Conservation (phyloP, 768 basidiomycete genomes). For the Gymnopilus junonius region DNA sequence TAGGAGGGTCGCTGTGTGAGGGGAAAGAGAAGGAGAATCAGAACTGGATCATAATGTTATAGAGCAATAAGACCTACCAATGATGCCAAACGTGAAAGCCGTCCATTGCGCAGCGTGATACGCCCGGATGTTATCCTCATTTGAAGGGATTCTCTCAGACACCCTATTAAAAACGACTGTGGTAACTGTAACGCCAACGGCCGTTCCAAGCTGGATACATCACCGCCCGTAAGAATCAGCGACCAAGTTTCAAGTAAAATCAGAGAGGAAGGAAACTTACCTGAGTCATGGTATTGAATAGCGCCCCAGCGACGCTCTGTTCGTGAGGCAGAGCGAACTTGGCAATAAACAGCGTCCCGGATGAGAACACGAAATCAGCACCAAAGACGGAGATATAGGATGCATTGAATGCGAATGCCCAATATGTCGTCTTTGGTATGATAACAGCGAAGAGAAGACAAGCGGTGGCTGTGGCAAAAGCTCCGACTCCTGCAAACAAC, state of each 20-base stretch:
- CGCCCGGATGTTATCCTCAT: slow-evolving; percentile 45
- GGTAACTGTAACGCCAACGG: slow-evolving; percentile 71
- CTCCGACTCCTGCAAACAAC: slow-evolving; percentile 42
- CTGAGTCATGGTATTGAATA: slow-evolving; percentile 83
- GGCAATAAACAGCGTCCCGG: slow-evolving; percentile 77
- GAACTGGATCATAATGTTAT: not conserved
- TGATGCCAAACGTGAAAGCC: slow-evolving; percentile 59
- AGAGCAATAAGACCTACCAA: slow-evolving; percentile 44
- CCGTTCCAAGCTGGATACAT: slow-evolving; percentile 61
- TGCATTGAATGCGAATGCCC: slow-evolving; percentile 79
- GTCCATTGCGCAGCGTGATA: slow-evolving; percentile 74
- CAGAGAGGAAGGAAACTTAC: slow-evolving; percentile 32
- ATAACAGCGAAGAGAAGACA: slow-evolving; percentile 74
- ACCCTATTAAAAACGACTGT: slow-evolving; percentile 73
- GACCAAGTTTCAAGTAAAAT: too few relatives aligned
- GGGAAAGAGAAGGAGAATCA: not conserved
- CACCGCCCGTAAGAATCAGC: not conserved
- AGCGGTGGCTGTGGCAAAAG: slow-evolving; percentile 58
- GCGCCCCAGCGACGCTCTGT: slow-evolving; percentile 74
- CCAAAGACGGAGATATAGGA: slow-evolving; percentile 70
- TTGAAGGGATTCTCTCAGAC: slow-evolving; percentile 29
- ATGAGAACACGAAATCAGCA: slow-evolving; percentile 76
- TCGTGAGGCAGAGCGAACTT: slow-evolving; percentile 69
- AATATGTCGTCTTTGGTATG: slow-evolving; percentile 58
- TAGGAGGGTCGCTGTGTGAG: slow-evolving; percentile 22